Evolutionary conservation across 1,284 basidiomycete species (phyloP).

Genomic region (Melampsora americana): DNA sequence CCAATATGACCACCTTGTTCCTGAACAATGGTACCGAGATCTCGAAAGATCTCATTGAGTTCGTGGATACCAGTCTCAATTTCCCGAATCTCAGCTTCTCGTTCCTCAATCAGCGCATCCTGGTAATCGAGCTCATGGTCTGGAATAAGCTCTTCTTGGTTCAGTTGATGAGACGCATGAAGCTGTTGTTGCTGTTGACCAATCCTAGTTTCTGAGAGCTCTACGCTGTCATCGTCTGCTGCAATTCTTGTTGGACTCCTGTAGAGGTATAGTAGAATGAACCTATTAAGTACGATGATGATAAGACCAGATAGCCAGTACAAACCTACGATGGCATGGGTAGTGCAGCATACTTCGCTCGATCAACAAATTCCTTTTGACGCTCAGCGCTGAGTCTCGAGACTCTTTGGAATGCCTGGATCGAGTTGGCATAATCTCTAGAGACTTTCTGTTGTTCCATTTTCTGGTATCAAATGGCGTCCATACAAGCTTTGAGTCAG

Average conservation of each 20-base stretch:
- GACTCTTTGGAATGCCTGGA: conserved; percentile 84
- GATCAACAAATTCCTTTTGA: conserved; percentile 77
- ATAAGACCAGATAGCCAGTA: conserved; percentile 53
- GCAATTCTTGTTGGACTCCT: conserved; percentile 20
- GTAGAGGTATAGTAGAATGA: conserved; percentile 39
- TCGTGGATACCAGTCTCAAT: conserved; percentile 98
- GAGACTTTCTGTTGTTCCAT: conserved; percentile 43
- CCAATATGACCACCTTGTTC: conserved; percentile 94
- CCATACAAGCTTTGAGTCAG: too few species aligned
- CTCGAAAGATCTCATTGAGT: conserved; percentile 92
- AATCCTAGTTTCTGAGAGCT: conserved; percentile 39
- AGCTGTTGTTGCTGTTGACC: conserved; percentile 50
- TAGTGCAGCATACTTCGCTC: conserved; percentile 62
- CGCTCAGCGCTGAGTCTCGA: conserved; percentile 84
- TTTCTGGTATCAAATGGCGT: conserved; percentile 25
- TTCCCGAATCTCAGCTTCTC: conserved; percentile 89
- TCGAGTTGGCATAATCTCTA: conserved; percentile 82
- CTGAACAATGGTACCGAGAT: conserved; percentile 87
- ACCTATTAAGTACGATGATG: neutral
- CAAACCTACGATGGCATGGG: conserved; percentile 62
- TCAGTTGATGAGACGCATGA: conserved; percentile 52
- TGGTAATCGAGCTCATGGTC: conserved; percentile 92
- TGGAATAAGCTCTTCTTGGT: conserved; percentile 53
- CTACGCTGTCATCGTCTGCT: conserved; percentile 32
- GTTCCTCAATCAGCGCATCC: conserved; percentile 90